These are phyloP conservation scores for Phyllosticta citribraziliensis DNA, from an alignment of 2,329 filamentous ascomycete genomes.

Conservation along the genomic window DNA sequence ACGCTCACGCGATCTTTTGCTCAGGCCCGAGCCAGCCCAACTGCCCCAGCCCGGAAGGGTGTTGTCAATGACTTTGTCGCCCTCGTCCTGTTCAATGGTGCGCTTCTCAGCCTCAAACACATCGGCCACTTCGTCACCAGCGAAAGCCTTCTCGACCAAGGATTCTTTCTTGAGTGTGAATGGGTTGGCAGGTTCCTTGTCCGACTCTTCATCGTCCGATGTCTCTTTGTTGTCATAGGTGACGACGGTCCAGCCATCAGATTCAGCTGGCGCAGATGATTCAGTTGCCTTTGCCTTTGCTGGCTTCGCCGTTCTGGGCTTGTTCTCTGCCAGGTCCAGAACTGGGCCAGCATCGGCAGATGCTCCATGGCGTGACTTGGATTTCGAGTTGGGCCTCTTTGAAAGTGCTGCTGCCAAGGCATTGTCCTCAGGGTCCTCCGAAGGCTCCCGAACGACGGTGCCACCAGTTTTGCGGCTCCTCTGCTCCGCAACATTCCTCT, in stretches of 20 bases:
- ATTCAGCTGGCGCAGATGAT: slow-evolving; percentile 25
- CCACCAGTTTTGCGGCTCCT: neutral
- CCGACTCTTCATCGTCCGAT: slow-evolving; percentile 24
- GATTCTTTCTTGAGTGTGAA: slow-evolving; percentile 44
- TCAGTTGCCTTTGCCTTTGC: slow-evolving; percentile 22
- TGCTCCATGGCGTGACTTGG: slow-evolving; percentile 15
- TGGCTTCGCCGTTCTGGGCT: slow-evolving; percentile 10
- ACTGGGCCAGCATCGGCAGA: slow-evolving; percentile 1
- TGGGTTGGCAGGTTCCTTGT: slow-evolving; percentile 32
- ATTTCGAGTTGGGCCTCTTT: slow-evolving; percentile 17
- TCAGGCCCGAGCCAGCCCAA: slow-evolving; percentile 80
- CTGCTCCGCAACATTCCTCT: neutral
- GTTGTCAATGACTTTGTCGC: slow-evolving; percentile 70
- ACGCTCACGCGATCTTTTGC: slow-evolving; percentile 52
- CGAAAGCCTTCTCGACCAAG: slow-evolving; percentile 75
- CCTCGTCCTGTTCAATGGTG: slow-evolving; percentile 61
- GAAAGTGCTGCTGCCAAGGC: neutral
- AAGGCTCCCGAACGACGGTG: neutral
- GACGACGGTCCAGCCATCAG: slow-evolving; percentile 36
- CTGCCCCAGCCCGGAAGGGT: slow-evolving; percentile 91
- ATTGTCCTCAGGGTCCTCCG: slow-evolving; percentile 14
- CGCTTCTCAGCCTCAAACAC: slow-evolving; percentile 77
- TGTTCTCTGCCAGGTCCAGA: neutral
- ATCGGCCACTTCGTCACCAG: slow-evolving; percentile 69
- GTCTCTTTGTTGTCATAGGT: slow-evolving; percentile 25